Evolutionary conservation across 306 rosid species (phyloP), one percentile per base, ranked within the genome.

Genomic region (Quercus ilex): DNA sequence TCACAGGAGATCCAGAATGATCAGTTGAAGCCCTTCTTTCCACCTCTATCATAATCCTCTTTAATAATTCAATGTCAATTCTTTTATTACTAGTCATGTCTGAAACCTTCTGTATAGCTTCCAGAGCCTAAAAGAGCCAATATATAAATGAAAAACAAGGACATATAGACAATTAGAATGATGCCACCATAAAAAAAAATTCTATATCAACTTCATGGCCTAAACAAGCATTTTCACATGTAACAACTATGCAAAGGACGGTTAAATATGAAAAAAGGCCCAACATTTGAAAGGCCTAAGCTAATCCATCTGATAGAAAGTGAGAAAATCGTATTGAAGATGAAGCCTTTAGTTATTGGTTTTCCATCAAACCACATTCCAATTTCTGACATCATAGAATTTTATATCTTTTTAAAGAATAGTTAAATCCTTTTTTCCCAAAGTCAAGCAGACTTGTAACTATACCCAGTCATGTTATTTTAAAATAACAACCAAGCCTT

Each of bases 41-140:
- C 77, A 91, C 89, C 83, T 85, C 97, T 30, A 17, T 62, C 87
- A 79, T 82, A 80, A 92, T 89, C 88, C 88, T 89, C 81, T 89
- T 97, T 71, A 92, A 57, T 69, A 95, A 82, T 69, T 81, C 92
- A 35, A 71, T 57, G 76, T 90, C 94, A 59, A 91, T 86, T 87
- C 94, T 90, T 74, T 90, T 92, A 82, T 85, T 84, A 49, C 77
- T 89, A 60, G 86, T 81, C 28, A 89, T 62, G 79, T 90, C 92
- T 86, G 87, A 86, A 80, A 90, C 91, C 96, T 80, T 91, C 83
- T 88, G 87, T 55, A 72, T 80, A 46, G 92, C 97, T 82, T 95
- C 97, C 82, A 92, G 86, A 74, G 98, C 99, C 99, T 95, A 69
- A 79, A 80, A 87, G 49, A 46, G 52, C 35, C 60, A 33, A 79